Evolutionary conservation across 2,329 filamentous ascomycete genomes (phyloP).

Genomic region (Verticillium alfalfae): DNA sequence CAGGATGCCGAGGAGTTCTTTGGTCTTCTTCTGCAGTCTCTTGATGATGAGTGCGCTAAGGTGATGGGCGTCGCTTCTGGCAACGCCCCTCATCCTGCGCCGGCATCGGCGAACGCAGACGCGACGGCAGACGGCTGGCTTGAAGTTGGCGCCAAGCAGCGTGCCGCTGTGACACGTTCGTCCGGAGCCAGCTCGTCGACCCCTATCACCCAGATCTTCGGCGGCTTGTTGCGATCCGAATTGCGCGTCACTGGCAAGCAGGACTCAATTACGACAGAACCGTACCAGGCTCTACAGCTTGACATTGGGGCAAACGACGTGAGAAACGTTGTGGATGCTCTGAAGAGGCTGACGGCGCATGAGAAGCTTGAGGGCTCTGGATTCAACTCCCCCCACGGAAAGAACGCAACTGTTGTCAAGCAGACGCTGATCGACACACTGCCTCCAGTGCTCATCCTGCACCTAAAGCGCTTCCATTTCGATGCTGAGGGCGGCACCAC

Average conservation of each 20-base stretch:
- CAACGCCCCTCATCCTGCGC: slow-evolving; percentile 4
- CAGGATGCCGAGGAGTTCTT: slow-evolving; percentile 98
- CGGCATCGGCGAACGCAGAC: slow-evolving; percentile 22
- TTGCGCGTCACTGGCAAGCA: slow-evolving; percentile 82
- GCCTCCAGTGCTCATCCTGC: slow-evolving; percentile 86
- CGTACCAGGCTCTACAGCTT: slow-evolving; percentile 89
- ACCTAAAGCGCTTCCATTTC: slow-evolving; percentile 96
- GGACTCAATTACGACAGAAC: slow-evolving; percentile 85
- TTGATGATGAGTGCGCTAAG: slow-evolving; percentile 85
- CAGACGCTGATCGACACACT: slow-evolving; percentile 91
- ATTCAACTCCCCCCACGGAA: slow-evolving; percentile 73
- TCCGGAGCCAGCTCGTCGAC: slow-evolving; percentile 73
- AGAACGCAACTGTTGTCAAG: slow-evolving; percentile 71
- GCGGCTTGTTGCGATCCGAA: slow-evolving; percentile 84
- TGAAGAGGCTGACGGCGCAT: slow-evolving; percentile 76
- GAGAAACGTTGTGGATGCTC: slow-evolving; percentile 84
- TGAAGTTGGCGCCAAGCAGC: slow-evolving; percentile 91
- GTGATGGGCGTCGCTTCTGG: slow-evolving; percentile 55
- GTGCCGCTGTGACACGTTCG: slow-evolving; percentile 76
- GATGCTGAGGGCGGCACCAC: slow-evolving; percentile 82
- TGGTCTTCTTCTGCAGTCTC: slow-evolving; percentile 83
- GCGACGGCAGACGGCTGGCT: slow-evolving; percentile 66
- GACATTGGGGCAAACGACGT: slow-evolving; percentile 87
- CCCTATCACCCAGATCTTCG: slow-evolving; percentile 91
- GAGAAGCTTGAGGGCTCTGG: slow-evolving; percentile 76